phyloP scores from a whole-genome alignment of 305 asterid genomes.

The Solanum hybrid region DNA sequence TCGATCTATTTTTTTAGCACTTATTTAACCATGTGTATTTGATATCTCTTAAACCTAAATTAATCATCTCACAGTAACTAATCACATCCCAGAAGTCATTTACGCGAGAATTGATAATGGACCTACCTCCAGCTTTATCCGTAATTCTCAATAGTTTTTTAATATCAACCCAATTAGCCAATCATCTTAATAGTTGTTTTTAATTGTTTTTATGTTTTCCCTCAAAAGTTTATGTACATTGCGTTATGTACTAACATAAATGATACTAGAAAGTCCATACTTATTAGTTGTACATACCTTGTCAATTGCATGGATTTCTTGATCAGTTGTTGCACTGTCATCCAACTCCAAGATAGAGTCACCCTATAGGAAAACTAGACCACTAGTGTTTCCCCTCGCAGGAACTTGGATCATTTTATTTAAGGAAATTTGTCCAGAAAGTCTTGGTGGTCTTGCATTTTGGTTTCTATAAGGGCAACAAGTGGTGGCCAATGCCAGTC shows the following conservation, averaged over 20 bases:
- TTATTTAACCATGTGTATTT: background rate
- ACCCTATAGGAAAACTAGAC: background rate
- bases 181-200: background rate
- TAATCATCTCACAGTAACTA: too few relatives aligned
- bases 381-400: background rate
- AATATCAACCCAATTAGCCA: background rate
- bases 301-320: background rate
- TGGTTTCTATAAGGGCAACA: background rate
- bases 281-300: background rate
- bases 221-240: background rate
- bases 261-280: background rate
- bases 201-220: background rate
- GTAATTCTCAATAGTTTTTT: too few relatives aligned
- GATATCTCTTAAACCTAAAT: background rate
- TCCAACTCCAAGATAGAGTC: background rate
- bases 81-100: background rate
- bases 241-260: background rate
- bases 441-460: too few relatives aligned
- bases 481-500: background rate
- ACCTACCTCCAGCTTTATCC: background rate
- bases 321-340: background rate
- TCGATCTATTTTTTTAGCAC: background rate
- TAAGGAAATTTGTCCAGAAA: background rate
- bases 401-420: too few relatives aligned
- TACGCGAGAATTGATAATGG: background rate